phyloP scores from a whole-genome alignment of 768 basidiomycete genomes.

The Panellus pusillus region DNA sequence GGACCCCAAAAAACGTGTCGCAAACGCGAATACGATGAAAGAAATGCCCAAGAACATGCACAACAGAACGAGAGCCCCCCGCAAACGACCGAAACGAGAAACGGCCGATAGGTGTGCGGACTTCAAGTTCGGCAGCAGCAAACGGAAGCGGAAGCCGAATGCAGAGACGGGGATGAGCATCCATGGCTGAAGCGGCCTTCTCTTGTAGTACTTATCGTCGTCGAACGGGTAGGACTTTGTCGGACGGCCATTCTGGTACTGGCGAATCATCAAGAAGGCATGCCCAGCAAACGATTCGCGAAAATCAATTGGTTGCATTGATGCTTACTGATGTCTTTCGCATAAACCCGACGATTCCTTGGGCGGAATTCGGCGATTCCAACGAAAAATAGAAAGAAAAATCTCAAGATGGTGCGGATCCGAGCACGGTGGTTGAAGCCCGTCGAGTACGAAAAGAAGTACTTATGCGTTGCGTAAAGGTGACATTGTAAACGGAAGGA shows the following conservation, averaged over 20 bases:
- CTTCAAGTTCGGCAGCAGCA: constrained; percentile 12
- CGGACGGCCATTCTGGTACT: constrained; percentile 6
- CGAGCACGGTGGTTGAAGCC: no score
- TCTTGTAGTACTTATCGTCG: constrained; percentile 18
- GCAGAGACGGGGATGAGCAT: constrained; percentile 7
- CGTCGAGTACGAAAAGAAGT: no score
- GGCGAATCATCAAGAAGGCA: constrained; percentile 8
- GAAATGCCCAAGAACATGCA: constrained; percentile 45
- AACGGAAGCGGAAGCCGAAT: constrained; percentile 4
- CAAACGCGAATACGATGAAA: constrained; percentile 60
- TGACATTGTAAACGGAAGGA: no score
- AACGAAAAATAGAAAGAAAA: no score
- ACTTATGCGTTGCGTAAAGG: no score
- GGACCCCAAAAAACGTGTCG: constrained; percentile 59
- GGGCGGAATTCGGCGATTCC: no score
- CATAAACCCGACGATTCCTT: no score
- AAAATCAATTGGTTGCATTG: no score
- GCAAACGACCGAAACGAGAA: constrained; percentile 28
- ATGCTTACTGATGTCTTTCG: no score
- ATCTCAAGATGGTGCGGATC: no score
- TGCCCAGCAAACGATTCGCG: no score
- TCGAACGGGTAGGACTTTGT: constrained; percentile 11
- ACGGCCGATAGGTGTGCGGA: background rate
- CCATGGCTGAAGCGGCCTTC: constrained; percentile 13
- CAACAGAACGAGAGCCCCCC: constrained; percentile 54